Percentiles rank a stretch among this genome's conserved stretches.
Conservation (phyloP, 1,284 basidiomycete genomes). For the Rhizoctonia solani region DNA sequence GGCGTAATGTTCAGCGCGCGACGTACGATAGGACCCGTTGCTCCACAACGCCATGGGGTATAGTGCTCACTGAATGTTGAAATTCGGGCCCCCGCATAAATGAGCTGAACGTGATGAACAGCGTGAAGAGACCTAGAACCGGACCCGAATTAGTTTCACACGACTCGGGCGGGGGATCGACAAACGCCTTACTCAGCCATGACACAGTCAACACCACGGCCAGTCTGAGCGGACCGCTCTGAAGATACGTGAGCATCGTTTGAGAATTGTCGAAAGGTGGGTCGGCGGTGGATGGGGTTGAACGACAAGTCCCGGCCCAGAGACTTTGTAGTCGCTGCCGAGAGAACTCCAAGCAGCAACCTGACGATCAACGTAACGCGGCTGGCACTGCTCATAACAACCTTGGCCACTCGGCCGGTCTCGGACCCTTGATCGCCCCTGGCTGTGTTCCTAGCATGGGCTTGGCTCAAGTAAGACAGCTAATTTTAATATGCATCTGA, state of each 20-base stretch:
- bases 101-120: constrained; percentile 20
- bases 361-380: constrained; percentile 18
- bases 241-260: constrained; percentile 7
- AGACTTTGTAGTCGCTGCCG: not conserved
- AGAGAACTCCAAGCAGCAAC: constrained; percentile 1
- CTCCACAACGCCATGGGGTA: constrained; percentile 23
- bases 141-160: not conserved
- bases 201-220: not conserved
- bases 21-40: constrained; percentile 20
- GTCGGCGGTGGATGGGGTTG: not conserved
- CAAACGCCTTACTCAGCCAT: constrained; percentile 21
- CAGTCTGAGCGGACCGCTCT: constrained; percentile 26
- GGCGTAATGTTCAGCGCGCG: not conserved
- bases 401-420: not conserved
- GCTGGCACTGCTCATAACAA: constrained; percentile 7
- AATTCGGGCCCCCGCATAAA: constrained; percentile 16
- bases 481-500: no score
- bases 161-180: not conserved
- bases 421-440: constrained; percentile 24
- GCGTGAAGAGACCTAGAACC: constrained; percentile 18
- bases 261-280: no score
- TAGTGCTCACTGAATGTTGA: not conserved
- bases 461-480: no score
- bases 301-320: not conserved
- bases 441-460: not conserved